Percentiles rank a stretch among this genome's conserved stretches.
phyloP scores from a whole-genome alignment of 169 alveolate species.

The Plasmodium reichenowi region DNA sequence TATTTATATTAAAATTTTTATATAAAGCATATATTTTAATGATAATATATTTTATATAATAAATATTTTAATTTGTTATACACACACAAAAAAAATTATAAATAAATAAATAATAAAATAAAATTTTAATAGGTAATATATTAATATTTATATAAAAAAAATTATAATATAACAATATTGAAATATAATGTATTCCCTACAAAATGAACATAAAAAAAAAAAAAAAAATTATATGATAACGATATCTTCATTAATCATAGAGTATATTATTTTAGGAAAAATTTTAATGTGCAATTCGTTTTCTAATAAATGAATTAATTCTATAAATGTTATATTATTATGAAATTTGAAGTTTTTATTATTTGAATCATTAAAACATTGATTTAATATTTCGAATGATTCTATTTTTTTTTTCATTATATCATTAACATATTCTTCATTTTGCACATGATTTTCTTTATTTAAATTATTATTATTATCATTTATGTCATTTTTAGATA shows the following conservation, averaged over 20 bases:
- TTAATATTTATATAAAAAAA: too few species aligned
- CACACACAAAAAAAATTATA: too few species aligned
- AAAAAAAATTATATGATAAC: conserved; percentile 42
- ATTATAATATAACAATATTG: too few species aligned
- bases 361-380: conserved; percentile 21
- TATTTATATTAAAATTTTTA: too few species aligned
- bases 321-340: conserved; percentile 13
- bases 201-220: neutral
- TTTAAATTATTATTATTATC: neutral
- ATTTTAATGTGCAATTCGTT: conserved; percentile 56
- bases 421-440: conserved; percentile 16
- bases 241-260: conserved; percentile 63
- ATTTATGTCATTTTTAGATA: neutral
- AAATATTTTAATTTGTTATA: too few species aligned
- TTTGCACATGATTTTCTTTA: neutral
- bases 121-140: too few species aligned
- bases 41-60: too few species aligned
- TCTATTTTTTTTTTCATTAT: conserved; percentile 41
- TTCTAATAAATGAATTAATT: conserved; percentile 36
- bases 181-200: too few species aligned
- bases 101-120: too few species aligned
- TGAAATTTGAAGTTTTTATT: conserved; percentile 12
- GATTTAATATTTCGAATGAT: conserved; percentile 21
- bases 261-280: conserved; percentile 32
- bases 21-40: too few species aligned